Conservation (phyloP, 768 basidiomycete species). For the Omphalotus guepiniiformis region DNA sequence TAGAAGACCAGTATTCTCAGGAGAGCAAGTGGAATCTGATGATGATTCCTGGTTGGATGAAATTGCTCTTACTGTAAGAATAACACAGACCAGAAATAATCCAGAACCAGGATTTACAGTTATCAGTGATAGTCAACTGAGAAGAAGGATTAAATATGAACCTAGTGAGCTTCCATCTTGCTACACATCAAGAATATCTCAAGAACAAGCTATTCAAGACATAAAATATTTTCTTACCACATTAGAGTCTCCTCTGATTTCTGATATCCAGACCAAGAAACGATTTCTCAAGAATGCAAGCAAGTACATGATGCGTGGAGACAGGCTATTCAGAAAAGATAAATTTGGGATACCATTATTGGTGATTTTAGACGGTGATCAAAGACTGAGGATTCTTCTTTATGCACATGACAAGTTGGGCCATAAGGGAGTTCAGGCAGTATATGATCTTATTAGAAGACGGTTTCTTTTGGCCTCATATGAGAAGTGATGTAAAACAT, state of each 20-base stretch:
- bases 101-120: not conserved
- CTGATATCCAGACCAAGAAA: not conserved
- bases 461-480: slow-evolving; percentile 26
- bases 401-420: slow-evolving; percentile 18
- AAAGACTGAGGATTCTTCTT: slow-evolving; percentile 7
- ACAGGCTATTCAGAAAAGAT: slow-evolving; percentile 2
- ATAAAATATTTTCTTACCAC: not conserved
- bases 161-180: too few species aligned
- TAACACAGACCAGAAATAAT: slow-evolving; percentile 10
- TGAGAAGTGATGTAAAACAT: slow-evolving; percentile 25
- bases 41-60: slow-evolving; percentile 12
- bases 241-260: not conserved
- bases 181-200: not conserved
- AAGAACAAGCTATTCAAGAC: not conserved
- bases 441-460: slow-evolving; percentile 6
- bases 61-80: not conserved
- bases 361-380: slow-evolving; percentile 16
- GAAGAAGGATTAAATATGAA: not conserved
- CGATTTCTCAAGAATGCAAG: not conserved
- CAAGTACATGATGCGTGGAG: not conserved
- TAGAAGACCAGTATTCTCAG: slow-evolving; percentile 14
- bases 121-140: too few species aligned
- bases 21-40: slow-evolving; percentile 19
- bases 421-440: not conserved
- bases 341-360: not conserved